Base-by-base conservation (phyloP, 805 yeast genomes). In the Schizosaccharomyces osmophilus region DNA sequence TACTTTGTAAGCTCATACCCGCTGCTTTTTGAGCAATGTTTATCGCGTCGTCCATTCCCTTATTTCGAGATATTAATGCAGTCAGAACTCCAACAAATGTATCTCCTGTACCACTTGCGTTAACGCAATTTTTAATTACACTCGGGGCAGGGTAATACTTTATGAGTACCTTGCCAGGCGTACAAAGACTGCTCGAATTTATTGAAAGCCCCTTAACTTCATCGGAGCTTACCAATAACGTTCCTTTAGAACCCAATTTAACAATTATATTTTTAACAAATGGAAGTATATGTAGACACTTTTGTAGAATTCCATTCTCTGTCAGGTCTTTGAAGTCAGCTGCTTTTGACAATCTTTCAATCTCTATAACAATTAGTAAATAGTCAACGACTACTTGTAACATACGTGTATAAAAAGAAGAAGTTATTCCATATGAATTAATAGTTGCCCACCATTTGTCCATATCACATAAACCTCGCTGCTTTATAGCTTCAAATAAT, bases 401-500 rank as follows among this genome's bases (percentile, higher is more conserved):
- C 55, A 13, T 22, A 26, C 55, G 26, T 11, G 29, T 36, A 55
- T 31, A 55, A 19, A 5, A 57, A 17, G 31, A 24, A 36, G 29
- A 19, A 22, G 60, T 51, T 17, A 51, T 51, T 19, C 80, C 80
- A 31, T 85, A 69, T 0, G 77, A 67, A 66, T 87, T 95, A 15
- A 87, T 69, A 1, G 81, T 73, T 0, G 85, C 83, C 70, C 87
- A 87, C 95, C 95, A 88, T 22, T 24, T 19, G n/a, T 51, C 57
- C 13, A 13, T 51, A 5, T 57, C 48, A 22, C 19, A 57, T 9
- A 57, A 57, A 31, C 45, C 36, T 9, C 73, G 75, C 3, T 71
- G 76, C 5, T 68, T 71, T 4, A 69, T 66, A 66, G 85, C 79
- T 6, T 80, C 69, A 69, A 78, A 79, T 48, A 88, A 76, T 0